Evolutionary conservation across 371 early-diverging fungal genomes (phyloP), one percentile per base, ranked within the genome.

Genomic region (Nematocida parisii): DNA sequence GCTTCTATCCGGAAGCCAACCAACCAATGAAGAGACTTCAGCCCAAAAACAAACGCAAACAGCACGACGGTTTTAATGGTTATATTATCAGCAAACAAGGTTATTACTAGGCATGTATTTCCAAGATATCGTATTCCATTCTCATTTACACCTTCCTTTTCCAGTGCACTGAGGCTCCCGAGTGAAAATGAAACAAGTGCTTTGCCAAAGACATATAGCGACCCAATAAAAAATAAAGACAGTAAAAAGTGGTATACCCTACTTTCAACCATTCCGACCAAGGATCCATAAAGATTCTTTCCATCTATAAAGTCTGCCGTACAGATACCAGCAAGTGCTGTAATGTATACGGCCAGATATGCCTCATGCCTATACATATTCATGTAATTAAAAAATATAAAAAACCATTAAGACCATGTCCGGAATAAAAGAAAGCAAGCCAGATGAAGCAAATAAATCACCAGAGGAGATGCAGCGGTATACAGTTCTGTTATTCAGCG

Each of bases 181-280:
- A 85, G 71, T 55, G 66, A 66, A 4, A 20, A 7, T 3, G 52
- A 27, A 15, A 84, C 58, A 15, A 84, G 22, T 44, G 5, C 24
- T 27, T 75, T 40, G 11, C 71, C 62, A 3, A 77, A 7, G 13
- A 71, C 40, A 52, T 83, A 85, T 24, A 83, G 77, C 1, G 85
- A 13, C n/a, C 39, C 64, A 13, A 83, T 44, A 61, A 87, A 22
- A 56, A 85, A 74, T 6, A 60, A 40, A 39, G 57, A 70, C 27
- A 85, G 83, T 7, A 85, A 58, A 47, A 87, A 72, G 70, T 87
- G 87, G 27, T 85, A 68, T 15, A 83, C 40, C 56, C 83, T 82
- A 13, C 27, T 83, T 5, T 73, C 73, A 6, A 72, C 73, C 46
- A 75, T 73, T 2, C 72, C 67, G 6, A 73, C 61, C 3, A 83